Evolutionary conservation across 352 stramenopile genomes (phyloP).

Genomic region (Pythium folliculosum): DNA sequence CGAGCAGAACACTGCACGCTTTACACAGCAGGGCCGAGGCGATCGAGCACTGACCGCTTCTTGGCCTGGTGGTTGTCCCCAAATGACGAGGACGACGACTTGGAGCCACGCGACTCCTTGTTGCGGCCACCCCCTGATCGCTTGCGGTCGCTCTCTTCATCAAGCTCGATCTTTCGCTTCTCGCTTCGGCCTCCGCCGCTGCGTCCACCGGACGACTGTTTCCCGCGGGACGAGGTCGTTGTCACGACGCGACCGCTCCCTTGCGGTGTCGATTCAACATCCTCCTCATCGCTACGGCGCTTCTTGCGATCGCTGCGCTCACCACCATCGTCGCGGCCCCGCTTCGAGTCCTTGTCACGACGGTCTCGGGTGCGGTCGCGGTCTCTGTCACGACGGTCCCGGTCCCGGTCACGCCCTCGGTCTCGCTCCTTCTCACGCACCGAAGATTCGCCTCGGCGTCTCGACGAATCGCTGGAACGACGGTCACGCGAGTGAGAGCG

Average conservation of each 20-base stretch:
- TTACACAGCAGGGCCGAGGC: conserved; percentile 74
- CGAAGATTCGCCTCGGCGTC: conserved; percentile 35
- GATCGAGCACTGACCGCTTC: conserved; percentile 84
- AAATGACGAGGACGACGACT: conserved; percentile 40
- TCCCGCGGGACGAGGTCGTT: conserved; percentile 35
- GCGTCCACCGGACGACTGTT: conserved; percentile 16
- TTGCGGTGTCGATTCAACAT: conserved; percentile 27
- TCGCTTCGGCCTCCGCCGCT: conserved; percentile 25
- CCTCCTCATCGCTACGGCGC: conserved; percentile 18
- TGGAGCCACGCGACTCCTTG: conserved; percentile 37
- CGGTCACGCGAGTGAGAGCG: conserved; percentile 48
- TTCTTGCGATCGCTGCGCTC: conserved; percentile 51
- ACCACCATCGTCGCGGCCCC: conserved; percentile 30
- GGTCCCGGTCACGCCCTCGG: conserved; percentile 27
- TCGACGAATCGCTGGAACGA: conserved; percentile 37
- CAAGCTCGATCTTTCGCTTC: conserved; percentile 52
- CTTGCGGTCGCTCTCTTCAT: conserved; percentile 46
- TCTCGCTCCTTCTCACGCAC: conserved; percentile 27
- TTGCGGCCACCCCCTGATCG: conserved; percentile 21
- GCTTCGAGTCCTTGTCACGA: conserved; percentile 35
- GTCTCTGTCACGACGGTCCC: conserved; percentile 18
- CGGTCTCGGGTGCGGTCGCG: conserved; percentile 21
- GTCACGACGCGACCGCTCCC: conserved; percentile 53
- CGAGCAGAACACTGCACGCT: no score
- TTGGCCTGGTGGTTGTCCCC: conserved; percentile 72